A percentile compares a stretch with the other conserved stretches of the same genome.
Evolutionary conservation across 1,139 yeast species (phyloP).

Genomic region (Sugiyamaella paludigena): DNA sequence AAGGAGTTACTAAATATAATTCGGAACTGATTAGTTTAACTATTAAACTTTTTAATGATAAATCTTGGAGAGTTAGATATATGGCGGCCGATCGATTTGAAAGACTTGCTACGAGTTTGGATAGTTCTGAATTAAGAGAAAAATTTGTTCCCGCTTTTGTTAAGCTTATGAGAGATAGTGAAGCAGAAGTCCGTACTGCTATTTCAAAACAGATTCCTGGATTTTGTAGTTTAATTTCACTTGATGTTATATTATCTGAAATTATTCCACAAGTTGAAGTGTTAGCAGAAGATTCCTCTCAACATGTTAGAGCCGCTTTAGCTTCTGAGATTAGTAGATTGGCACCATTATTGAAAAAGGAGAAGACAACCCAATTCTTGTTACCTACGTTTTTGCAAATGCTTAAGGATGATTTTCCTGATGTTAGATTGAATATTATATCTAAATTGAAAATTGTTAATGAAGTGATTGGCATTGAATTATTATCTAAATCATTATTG

Average conservation of each 20-base stretch:
- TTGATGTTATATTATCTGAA: slow-evolving; percentile 58
- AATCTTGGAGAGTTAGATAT: slow-evolving; percentile 97
- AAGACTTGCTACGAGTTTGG: slow-evolving; percentile 65
- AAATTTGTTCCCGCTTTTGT: slow-evolving; percentile 70
- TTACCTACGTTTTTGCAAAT: slow-evolving; percentile 87
- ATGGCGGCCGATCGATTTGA: slow-evolving; percentile 94
- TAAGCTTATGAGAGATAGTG: slow-evolving; percentile 81
- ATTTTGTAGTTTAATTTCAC: slow-evolving; percentile 48
- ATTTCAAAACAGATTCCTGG: slow-evolving; percentile 89
- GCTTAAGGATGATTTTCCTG: slow-evolving; percentile 97
- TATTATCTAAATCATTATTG: slow-evolving; percentile 77
- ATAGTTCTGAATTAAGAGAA: slow-evolving; percentile 50
- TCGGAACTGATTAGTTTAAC: slow-evolving; percentile 40
- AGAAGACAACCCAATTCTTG: slow-evolving; percentile 74
- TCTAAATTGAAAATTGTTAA: slow-evolving; percentile 88
- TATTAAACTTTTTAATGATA: slow-evolving; percentile 73
- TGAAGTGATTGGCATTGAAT: slow-evolving; percentile 89
- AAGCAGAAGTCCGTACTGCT: slow-evolving; percentile 95
- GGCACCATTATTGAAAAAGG: slow-evolving; percentile 84
- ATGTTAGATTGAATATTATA: slow-evolving; percentile 90
- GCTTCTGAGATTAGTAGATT: slow-evolving; percentile 85
- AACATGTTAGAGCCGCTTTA: slow-evolving; percentile 87
- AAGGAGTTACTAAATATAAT: slow-evolving; percentile 31
- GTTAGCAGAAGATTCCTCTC: slow-evolving; percentile 87
- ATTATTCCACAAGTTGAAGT: slow-evolving; percentile 82